Percentiles rank a stretch among this genome's conserved stretches.
Evolutionary conservation across 2,329 filamentous ascomycete genomes (phyloP).

Genomic region (Venturia asperata): DNA sequence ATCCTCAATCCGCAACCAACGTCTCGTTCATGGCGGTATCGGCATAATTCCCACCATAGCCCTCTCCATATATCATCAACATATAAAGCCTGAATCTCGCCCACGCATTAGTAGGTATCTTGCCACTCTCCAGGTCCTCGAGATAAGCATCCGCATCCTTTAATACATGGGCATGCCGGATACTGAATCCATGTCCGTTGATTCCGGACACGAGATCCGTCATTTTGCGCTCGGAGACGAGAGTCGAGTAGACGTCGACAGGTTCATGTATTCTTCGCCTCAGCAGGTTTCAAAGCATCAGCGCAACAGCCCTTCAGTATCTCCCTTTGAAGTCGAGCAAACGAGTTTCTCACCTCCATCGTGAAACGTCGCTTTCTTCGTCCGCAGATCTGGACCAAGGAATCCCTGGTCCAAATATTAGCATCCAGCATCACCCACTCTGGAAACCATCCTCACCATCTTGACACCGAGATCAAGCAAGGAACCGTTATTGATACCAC

Average conservation of each 20-base stretch:
- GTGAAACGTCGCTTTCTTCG: conserved; percentile 19
- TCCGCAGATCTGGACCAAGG: conserved; percentile 20
- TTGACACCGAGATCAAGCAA: conserved; percentile 22
- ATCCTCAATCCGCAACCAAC: conserved; percentile 4
- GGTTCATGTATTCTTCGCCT: conserved; percentile 21
- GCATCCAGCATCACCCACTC: not conserved
- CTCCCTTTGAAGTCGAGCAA: conserved; percentile 2
- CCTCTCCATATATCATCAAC: conserved; percentile 13
- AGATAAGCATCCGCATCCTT: not conserved
- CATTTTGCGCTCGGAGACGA: conserved; percentile 22
- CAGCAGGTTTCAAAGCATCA: conserved; percentile 17
- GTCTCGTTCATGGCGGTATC: conserved; percentile 14
- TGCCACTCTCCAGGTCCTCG: conserved; percentile 3
- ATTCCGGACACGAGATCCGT: conserved; percentile 19
- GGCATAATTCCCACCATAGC: conserved; percentile 4
- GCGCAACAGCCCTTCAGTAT: conserved; percentile 18
- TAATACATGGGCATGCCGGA: not conserved
- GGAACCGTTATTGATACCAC: conserved; percentile 20
- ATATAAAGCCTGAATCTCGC: conserved; percentile 2
- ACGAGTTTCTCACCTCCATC: conserved; percentile 15
- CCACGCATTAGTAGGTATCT: not conserved
- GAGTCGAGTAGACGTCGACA: conserved; percentile 20
- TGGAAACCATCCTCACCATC: not conserved
- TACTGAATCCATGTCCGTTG: not conserved
- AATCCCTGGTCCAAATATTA: conserved; percentile 15